Conservation (phyloP, 805 yeast species). For the Kodamaea neixiangensis region DNA sequence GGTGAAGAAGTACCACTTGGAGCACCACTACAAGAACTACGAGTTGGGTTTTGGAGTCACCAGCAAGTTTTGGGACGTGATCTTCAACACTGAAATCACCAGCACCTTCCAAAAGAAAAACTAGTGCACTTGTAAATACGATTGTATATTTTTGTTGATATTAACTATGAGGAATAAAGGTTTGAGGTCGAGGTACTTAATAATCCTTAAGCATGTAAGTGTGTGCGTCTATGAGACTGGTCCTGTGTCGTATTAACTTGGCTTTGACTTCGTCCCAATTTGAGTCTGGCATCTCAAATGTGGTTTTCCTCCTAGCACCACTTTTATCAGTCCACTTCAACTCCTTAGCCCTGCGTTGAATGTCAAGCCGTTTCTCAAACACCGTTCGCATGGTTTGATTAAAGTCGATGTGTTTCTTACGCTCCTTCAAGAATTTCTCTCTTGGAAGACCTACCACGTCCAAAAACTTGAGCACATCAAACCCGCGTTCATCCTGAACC, state of each 20-base stretch:
- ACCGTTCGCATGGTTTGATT: constrained; percentile 8
- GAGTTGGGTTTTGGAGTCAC: constrained; percentile 98
- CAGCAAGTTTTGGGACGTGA: constrained; percentile 88
- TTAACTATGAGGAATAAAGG: background rate
- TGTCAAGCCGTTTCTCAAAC: constrained; percentile 14
- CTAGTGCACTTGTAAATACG: background rate
- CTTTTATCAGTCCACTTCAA: no score
- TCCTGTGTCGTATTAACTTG: constrained; percentile 16
- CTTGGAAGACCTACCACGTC: background rate
- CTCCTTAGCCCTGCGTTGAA: constrained; percentile 5
- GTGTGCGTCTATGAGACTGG: constrained; percentile 14
- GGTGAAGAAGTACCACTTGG: constrained; percentile 87
- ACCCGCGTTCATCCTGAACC: constrained; percentile 10
- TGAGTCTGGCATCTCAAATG: no score
- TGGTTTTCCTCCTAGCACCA: no score
- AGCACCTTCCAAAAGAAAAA: constrained; percentile 33
- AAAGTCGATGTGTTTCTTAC: constrained; percentile 1
- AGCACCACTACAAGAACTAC: constrained; percentile 96
- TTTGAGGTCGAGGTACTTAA: background rate
- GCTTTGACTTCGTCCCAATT: constrained; percentile 8
- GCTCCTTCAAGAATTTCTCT: constrained; percentile 1
- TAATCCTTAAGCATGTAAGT: constrained; percentile 14
- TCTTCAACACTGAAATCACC: constrained; percentile 79
- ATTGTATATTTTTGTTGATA: background rate
- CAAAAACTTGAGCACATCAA: constrained; percentile 10